A percentile compares a stretch with the other conserved stretches of the same genome.
phyloP scores from a whole-genome alignment of 805 yeast species.

The Kazachstania martiniae region DNA sequence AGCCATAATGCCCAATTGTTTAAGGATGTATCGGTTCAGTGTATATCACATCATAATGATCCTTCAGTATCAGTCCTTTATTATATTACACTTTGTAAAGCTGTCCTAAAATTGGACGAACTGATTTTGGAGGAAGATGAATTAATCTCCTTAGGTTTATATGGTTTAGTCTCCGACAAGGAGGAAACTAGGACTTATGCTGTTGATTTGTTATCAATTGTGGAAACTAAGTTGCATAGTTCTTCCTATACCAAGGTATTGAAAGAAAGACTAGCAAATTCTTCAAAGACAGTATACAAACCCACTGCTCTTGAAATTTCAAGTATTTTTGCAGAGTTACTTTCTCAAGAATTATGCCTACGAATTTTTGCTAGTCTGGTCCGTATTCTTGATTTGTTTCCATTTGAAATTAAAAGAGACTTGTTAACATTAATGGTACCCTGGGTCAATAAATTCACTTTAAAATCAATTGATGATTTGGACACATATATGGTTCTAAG shows the following conservation, averaged over 20 bases:
- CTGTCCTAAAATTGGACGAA: conserved; percentile 40
- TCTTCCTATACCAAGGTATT: conserved; percentile 45
- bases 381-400: conserved; percentile 52
- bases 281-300: conserved; percentile 75
- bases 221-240: conserved; percentile 51
- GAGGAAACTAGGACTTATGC: conserved; percentile 62
- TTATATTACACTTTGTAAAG: conserved; percentile 59
- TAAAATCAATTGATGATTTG: conserved; percentile 38
- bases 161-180: conserved; percentile 67
- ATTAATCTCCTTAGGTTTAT: conserved; percentile 62
- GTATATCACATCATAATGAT: conserved; percentile 47
- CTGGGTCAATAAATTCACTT: conserved; percentile 80
- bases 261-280: conserved; percentile 60
- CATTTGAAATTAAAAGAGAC: conserved; percentile 57
- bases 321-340: conserved; percentile 50
- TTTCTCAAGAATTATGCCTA: conserved; percentile 48
- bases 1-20: conserved; percentile 38
- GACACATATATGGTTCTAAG: conserved; percentile 60
- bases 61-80: conserved; percentile 52
- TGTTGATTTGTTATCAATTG: conserved; percentile 51
- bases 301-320: conserved; percentile 77
- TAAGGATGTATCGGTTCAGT: conserved; percentile 56
- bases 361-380: conserved; percentile 62
- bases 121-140: conserved; percentile 50
- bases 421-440: conserved; percentile 73